Conservation (phyloP, 1,284 basidiomycete genomes). For the Cutaneotrichosporon arboriforme region DNA sequence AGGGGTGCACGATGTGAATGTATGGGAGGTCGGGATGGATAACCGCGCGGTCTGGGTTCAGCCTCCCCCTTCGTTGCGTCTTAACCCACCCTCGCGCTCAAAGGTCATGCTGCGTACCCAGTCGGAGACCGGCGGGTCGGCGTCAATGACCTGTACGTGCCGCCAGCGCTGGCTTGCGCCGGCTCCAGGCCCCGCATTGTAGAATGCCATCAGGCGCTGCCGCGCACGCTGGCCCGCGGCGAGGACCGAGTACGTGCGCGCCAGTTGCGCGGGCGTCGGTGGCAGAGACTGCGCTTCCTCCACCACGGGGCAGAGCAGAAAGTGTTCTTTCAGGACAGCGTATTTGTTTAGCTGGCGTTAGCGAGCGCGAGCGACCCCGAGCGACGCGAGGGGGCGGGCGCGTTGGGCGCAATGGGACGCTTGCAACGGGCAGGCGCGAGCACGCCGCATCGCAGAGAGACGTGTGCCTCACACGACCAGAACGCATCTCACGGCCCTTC, state of each 20-base stretch:
- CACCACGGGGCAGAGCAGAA: slow-evolving; percentile 54
- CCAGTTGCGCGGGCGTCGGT: slow-evolving; percentile 67
- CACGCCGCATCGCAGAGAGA: not conserved
- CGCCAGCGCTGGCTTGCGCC: slow-evolving; percentile 85
- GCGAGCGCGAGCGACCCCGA: not conserved
- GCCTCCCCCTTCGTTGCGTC: not conserved
- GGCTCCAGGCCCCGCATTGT: slow-evolving; percentile 74
- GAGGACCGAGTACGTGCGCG: slow-evolving; percentile 64
- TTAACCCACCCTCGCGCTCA: slow-evolving; percentile 56
- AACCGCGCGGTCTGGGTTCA: slow-evolving; percentile 62
- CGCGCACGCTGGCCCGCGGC: slow-evolving; percentile 58
- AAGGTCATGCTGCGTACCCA: slow-evolving; percentile 58
- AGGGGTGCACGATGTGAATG: slow-evolving; percentile 64
- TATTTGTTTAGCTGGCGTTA: slow-evolving; percentile 49
- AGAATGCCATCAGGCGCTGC: slow-evolving; percentile 65
- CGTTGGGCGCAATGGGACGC: not conserved
- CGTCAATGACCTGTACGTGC: slow-evolving; percentile 73
- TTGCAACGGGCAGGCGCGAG: not conserved
- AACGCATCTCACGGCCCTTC: too few relatives aligned
- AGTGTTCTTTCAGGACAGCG: slow-evolving; percentile 73
- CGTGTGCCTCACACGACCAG: too few relatives aligned
- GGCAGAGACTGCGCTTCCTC: slow-evolving; percentile 63
- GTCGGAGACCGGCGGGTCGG: slow-evolving; percentile 65
- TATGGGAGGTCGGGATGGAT: slow-evolving; percentile 63
- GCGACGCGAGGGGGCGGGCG: not conserved